Base-by-base conservation (phyloP, 2,329 filamentous ascomycete genomes). In the Xylariaceae sp. region DNA sequence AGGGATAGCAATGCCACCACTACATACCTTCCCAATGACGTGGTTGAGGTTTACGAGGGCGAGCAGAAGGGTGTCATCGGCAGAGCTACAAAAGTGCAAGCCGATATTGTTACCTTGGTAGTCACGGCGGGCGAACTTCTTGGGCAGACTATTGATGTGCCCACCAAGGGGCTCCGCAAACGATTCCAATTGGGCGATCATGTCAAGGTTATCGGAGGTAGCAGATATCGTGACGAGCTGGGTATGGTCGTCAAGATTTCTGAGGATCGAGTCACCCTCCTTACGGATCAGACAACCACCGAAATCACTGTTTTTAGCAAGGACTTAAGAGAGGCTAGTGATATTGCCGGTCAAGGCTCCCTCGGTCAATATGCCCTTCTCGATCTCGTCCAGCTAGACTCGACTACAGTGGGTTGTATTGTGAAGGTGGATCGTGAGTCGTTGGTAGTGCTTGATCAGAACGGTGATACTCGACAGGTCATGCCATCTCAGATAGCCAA, bases 271-370 rank as follows among this genome's bases (percentile, higher is more conserved):
- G 92, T 99, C 59, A 97, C 94, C 1, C 80, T 99, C 65, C 79
- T 99, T 65, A 96, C 90, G 52, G 94, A 99, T 75, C 91, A 94
- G 73, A 94, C 86, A 62, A 93, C 94, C 74, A 87, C 88, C 55
- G 94, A 99, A 73, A 92, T 99, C 67, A 97, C 92, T 0, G 94
- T 99, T 39, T 99, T 99, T 72, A 97, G 93, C 78, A 97, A 96
- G 73, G 94, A 99, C 76, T 77, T 99, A 62, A 86, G 95, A 66
- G 90, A 96, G 74, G 94, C 94, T 34, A 91, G 90, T 57, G 94
- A 97, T 71, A 91, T 92, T 67, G 92, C 92, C 63, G 92, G 90
- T 13, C 87, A 92, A 70, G 89, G 90, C 34, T 85, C 86, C 37
- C 78, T 93, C n/a, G 91, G 91, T 9, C 90, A 95, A 74, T 97